Evolutionary conservation across 352 stramenopile genomes (phyloP).

Genomic region (Elongisporangium senticosum): DNA sequence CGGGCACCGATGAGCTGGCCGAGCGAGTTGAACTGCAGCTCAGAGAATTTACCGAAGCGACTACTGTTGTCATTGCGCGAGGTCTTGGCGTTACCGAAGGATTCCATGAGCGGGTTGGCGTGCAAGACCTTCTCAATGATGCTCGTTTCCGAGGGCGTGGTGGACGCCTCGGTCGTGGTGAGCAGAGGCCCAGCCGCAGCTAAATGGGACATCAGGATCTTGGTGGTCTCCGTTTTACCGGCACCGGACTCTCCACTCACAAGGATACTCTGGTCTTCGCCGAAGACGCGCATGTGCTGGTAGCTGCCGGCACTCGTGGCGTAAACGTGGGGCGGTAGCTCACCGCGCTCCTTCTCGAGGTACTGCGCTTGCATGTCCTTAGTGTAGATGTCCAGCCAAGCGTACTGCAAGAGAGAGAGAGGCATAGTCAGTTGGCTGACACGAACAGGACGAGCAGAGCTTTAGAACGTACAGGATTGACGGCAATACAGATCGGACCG

Average conservation of each 20-base stretch:
- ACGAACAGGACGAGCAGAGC: conserved; percentile 1
- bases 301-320: conserved; percentile 70
- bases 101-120: conserved; percentile 87
- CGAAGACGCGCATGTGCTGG: conserved; percentile 80
- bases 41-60: conserved; percentile 95
- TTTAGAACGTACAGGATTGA: conserved; percentile 89
- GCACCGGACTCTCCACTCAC: conserved; percentile 88
- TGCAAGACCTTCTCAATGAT: conserved; percentile 83
- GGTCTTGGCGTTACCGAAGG: conserved; percentile 97
- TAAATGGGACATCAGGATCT: conserved; percentile 96
- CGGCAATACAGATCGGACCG: conserved; percentile 95
- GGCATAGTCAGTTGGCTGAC: neutral
- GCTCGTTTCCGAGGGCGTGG: conserved; percentile 32
- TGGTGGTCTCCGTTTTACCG: conserved; percentile 95
- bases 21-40: conserved; percentile 92
- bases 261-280: conserved; percentile 78
- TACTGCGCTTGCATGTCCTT: conserved; percentile 78
- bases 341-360: conserved; percentile 54
- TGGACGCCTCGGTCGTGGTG: conserved; percentile 8
- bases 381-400: conserved; percentile 88
- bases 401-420: conserved; percentile 56
- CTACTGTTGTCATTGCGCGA: conserved; percentile 94
- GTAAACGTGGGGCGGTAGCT: conserved; percentile 80
- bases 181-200: conserved; percentile 29
- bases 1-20: conserved; percentile 70